Percentiles rank a stretch among this genome's conserved stretches.
These are phyloP conservation scores for Rachicladosporium sp. DNA, from an alignment of 2,329 filamentous ascomycete genomes.

Conservation along the genomic window DNA sequence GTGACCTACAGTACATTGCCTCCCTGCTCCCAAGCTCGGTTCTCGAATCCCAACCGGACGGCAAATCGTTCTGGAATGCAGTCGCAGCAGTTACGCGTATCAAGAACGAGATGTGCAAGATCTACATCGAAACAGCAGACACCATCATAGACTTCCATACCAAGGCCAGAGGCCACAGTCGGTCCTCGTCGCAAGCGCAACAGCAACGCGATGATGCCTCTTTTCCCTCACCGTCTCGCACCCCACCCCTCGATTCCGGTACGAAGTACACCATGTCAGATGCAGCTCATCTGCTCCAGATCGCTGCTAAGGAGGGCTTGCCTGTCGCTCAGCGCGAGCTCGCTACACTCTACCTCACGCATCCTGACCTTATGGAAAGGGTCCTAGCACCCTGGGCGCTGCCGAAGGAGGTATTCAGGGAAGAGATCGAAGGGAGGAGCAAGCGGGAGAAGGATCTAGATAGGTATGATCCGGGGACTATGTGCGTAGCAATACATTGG, in stretches of 20 bases:
- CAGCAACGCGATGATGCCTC: constrained; percentile 21
- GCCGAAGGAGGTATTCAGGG: constrained; percentile 81
- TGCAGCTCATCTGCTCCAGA: constrained; percentile 79
- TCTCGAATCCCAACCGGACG: constrained; percentile 45
- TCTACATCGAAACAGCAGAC: constrained; percentile 67
- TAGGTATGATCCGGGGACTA: constrained; percentile 69
- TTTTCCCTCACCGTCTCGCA: constrained; percentile 15
- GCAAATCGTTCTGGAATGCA: constrained; percentile 82
- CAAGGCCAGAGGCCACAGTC: constrained; percentile 41
- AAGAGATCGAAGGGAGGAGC: constrained; percentile 61
- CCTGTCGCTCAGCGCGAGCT: constrained; percentile 84
- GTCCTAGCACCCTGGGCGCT: constrained; percentile 74
- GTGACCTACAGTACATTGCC: constrained; percentile 44
- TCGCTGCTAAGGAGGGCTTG: constrained; percentile 85
- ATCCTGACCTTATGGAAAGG: constrained; percentile 70
- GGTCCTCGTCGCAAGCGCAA: constrained; percentile 20
- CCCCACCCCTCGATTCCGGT: constrained; percentile 23
- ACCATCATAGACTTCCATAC: constrained; percentile 58
- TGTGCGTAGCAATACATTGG: constrained; percentile 95
- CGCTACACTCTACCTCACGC: constrained; percentile 82
- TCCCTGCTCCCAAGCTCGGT: constrained; percentile 47
- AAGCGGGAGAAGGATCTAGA: constrained; percentile 45
- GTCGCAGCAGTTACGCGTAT: constrained; percentile 77
- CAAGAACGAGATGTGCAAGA: constrained; percentile 76
- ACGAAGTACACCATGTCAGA: constrained; percentile 62